Conservation (phyloP, 805 yeast species). For the Isabelozyma pseudorhagii region DNA sequence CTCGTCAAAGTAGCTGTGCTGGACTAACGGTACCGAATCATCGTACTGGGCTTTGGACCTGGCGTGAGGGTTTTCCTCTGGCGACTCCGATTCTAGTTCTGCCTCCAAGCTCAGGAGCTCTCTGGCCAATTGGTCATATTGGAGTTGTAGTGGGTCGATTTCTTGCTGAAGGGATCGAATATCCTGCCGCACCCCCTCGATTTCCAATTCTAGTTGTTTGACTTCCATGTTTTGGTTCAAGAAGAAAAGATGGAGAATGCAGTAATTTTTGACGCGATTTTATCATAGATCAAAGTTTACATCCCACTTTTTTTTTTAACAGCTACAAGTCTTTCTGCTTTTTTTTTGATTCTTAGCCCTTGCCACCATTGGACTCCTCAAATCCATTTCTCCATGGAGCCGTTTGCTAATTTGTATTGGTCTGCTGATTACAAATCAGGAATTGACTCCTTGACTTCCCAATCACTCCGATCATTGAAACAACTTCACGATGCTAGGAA, state of each 20-base stretch:
- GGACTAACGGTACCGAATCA: constrained; percentile 11
- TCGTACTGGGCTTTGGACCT: neutral
- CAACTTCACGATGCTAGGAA: constrained; percentile 41
- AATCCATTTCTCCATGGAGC: neutral
- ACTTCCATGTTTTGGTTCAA: neutral
- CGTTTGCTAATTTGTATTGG: constrained; percentile 39
- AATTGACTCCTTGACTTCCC: constrained; percentile 26
- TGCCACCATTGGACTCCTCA: no score
- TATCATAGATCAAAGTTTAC: no score
- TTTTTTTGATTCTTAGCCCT: no score
- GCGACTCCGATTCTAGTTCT: constrained; percentile 8
- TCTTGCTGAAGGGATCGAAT: constrained; percentile 16
- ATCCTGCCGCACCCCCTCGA: constrained; percentile 15
- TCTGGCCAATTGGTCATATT: constrained; percentile 5
- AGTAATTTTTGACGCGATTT: neutral
- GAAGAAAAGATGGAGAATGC: neutral
- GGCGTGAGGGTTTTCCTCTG: neutral
- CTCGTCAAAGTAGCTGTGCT: constrained; percentile 28
- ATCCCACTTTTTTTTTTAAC: no score
- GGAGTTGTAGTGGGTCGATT: constrained; percentile 9
- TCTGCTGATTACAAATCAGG: constrained; percentile 39
- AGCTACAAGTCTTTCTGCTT: no score
- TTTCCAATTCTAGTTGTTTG: constrained; percentile 5
- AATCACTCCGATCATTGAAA: constrained; percentile 27
- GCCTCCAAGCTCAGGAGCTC: neutral